phyloP scores from a whole-genome alignment of 805 yeast genomes.

The Sporopachydermia quercuum region DNA sequence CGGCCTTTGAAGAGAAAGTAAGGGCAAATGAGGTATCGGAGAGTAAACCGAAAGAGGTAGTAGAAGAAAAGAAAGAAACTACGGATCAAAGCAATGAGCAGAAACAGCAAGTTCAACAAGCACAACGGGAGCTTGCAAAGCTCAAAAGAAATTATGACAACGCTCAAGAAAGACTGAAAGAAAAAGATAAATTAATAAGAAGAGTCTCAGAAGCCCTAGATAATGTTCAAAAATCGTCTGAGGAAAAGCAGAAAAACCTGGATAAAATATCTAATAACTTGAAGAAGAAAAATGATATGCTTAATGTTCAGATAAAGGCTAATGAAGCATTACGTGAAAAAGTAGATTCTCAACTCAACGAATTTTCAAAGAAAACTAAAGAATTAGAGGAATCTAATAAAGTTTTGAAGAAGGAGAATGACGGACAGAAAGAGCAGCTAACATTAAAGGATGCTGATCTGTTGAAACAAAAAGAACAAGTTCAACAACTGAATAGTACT shows the following conservation, averaged over 20 bases:
- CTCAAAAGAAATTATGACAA: slow-evolving; percentile 14
- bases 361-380: slow-evolving; percentile 1
- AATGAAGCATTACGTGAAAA: neutral
- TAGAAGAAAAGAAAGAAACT: slow-evolving; percentile 6
- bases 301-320: neutral
- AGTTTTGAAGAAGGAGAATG: neutral
- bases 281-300: too few relatives aligned
- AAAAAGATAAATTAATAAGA: slow-evolving; percentile 1
- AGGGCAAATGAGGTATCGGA: neutral
- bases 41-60: slow-evolving; percentile 6
- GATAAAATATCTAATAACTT: too few relatives aligned
- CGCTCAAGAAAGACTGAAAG: slow-evolving; percentile 11
- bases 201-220: neutral
- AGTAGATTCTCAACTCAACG: neutral
- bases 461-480: neutral
- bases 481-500: too few relatives aligned
- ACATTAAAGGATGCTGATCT: neutral
- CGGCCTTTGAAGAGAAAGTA: neutral
- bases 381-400: slow-evolving; percentile 2
- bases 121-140: slow-evolving; percentile 3
- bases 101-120: slow-evolving; percentile 3
- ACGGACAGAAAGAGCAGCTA: neutral
- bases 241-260: too few relatives aligned
- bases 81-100: slow-evolving; percentile 6
- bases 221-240: too few relatives aligned